Base-by-base conservation (phyloP, 106 monocot species). In the Dioscorea dumetorum region DNA sequence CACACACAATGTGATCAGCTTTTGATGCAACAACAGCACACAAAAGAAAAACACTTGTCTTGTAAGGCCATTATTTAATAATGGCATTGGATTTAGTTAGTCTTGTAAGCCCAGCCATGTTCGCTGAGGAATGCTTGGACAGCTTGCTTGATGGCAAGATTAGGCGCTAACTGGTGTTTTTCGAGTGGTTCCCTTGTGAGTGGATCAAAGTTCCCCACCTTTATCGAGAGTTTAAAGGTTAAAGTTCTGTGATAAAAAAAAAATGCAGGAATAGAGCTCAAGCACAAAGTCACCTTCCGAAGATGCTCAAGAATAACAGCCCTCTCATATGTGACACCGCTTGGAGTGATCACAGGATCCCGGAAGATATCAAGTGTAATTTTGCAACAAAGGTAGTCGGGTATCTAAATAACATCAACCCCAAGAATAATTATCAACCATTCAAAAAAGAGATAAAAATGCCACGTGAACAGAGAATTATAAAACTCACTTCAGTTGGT, bases 301-400 rank as follows among this genome's bases (percentile, higher is more conserved):
- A 95, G 87, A 75, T 95, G 94, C 48, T 95, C 81, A 66, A 91
- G 80, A 70, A 95, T 66, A 31, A 85, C 76, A 5, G 74, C 71
- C 64, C 83, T 87, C 70, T 95, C 94, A 74, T 95, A 95, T n/a
- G 94, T 90, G 67, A 95, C 61, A 16, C 94, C 94, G 21, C 81
- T 70, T 49, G 90, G 90, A 66, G 94, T 81, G 61, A 90, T 91
- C 8, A 95, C 94, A 51, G 94, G 94, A 69, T 95, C 90, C 20
- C 82, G 78, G n/a, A 75, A 81, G 60, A 88, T 85, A 51, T 95
- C 94, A 24, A 90, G 83, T 34, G 94, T 81, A 69, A 95, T 85
- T 68, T 85, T 90, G 63, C 94, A 95, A 57, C 94, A 95, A 10
- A 95, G 74, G 73, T 88, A 83, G 15, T 91, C 90, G 28, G 94